A percentile compares a stretch with the other conserved stretches of the same genome.
These are phyloP conservation scores for Citrullus colocynthis DNA, from an alignment of 306 rosid species.

Conservation along the genomic window DNA sequence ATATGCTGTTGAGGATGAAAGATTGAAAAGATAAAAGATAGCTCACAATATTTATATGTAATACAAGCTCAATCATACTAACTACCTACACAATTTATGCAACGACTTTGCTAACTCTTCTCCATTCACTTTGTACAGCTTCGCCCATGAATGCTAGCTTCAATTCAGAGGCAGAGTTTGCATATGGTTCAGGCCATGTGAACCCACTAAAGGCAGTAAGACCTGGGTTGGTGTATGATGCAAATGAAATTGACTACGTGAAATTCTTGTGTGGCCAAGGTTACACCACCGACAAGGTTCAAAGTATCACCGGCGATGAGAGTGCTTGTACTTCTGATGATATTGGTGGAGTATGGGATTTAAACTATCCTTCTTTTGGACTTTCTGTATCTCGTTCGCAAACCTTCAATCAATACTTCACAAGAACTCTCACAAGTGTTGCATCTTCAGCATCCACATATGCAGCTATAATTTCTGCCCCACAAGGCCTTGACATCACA, in stretches of 20 bases:
- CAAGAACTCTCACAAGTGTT: constrained; percentile 22
- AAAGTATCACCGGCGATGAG: constrained; percentile 8
- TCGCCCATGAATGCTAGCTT: constrained; percentile 14
- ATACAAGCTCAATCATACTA: too few species aligned
- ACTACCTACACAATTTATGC: too few species aligned
- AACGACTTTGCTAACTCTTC: not conserved
- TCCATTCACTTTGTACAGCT: constrained; percentile 6
- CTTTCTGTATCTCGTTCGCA: not conserved
- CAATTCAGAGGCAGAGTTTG: constrained; percentile 20
- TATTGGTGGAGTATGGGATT: not conserved
- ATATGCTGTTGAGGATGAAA: too few species aligned
- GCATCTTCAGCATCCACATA: not conserved
- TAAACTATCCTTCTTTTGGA: constrained; percentile 34
- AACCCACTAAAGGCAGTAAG: constrained; percentile 11
- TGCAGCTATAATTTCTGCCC: not conserved
- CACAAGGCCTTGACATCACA: not conserved
- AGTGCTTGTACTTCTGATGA: constrained; percentile 5
- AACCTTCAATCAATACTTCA: not conserved
- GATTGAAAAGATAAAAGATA: too few species aligned
- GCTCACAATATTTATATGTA: too few species aligned
- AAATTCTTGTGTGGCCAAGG: constrained; percentile 26
- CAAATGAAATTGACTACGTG: constrained; percentile 12
- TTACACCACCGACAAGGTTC: not conserved
- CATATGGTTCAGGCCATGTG: constrained; percentile 29
- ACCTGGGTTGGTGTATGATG: constrained; percentile 29